Base-by-base conservation (phyloP, 2,329 filamentous ascomycete genomes). In the Albifimbria verrucaria region DNA sequence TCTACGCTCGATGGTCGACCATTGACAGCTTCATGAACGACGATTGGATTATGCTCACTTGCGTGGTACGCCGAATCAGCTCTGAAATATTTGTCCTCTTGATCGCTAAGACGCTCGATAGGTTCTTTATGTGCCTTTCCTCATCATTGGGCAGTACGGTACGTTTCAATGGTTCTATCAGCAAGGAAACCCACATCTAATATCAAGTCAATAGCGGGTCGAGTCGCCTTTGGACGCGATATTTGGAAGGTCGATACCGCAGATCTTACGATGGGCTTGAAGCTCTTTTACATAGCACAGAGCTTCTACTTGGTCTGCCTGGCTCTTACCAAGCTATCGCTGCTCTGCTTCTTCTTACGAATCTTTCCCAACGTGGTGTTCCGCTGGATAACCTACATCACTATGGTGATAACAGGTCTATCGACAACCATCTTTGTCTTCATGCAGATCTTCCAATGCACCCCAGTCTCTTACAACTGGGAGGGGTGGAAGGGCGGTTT, bases 41-140 rank as follows among this genome's bases (percentile, higher is more conserved):
- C 23, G 44, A 47, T 23, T 47, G 44, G 44, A 47, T 47, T 25
- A 47, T 47, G 44, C 44, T 47, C 4, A 18, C 26, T 25, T 47
- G 44, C 22, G 9, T 24, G 3, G 44, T 47, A 47, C 6, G 44
- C 15, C 22, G 2, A 25, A 6, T 25, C 15, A 12, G 18, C 4
- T 26, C 7, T 12, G 10, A 24, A 23, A 17, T 24, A 7, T 17
- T 25, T n/a, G 3, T 17, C 12, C 18, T 25, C 4, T 5, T 26
- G 2, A 24, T 12, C 18, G 2, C 44, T 47, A 25, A 47, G 21
- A 24, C 26, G 11, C 4, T 5, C n/a, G 5, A 12, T 11, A 47
- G 44, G 23, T 47, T 26, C 6, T 47, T 3, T 47, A 47, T 17
- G 26, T 23, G 4, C 44, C 44, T 6, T 47, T 47, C 18, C 9